Conservation (phyloP, 345 rosid species). For the Orychophragmus violaceus region DNA sequence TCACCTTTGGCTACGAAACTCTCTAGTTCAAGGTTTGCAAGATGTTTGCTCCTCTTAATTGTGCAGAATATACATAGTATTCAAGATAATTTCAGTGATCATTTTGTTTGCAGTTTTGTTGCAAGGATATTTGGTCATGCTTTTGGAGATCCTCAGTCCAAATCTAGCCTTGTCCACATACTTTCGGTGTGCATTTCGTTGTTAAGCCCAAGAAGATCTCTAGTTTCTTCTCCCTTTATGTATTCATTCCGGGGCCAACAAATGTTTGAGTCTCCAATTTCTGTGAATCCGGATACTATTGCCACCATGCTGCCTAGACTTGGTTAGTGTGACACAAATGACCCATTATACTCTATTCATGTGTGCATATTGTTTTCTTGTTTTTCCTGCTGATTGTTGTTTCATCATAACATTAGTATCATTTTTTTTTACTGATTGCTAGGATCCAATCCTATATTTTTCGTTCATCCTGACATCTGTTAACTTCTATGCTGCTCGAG, state of each 20-base stretch:
- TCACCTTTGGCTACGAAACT: conserved; percentile 89
- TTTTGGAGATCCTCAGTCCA: conserved; percentile 79
- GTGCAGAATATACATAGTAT: neutral
- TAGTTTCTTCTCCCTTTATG: conserved; percentile 68
- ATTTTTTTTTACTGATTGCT: neutral
- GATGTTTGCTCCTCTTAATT: neutral
- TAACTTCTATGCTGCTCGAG: neutral
- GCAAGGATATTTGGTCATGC: conserved; percentile 92
- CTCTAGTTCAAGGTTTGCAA: conserved; percentile 72
- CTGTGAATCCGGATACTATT: conserved; percentile 82
- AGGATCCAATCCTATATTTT: neutral
- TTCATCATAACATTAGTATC: neutral
- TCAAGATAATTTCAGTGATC: conserved; percentile 1
- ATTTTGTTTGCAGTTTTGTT: conserved; percentile 60
- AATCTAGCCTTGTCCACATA: conserved; percentile 87
- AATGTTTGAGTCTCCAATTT: conserved; percentile 70
- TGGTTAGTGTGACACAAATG: conserved; percentile 46
- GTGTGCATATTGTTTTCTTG: neutral
- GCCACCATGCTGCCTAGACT: conserved; percentile 92
- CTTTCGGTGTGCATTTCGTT: conserved; percentile 97
- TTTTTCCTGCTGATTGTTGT: neutral
- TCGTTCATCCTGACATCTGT: neutral
- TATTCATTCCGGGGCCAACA: conserved; percentile 81
- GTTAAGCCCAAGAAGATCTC: conserved; percentile 86
- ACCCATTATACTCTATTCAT: conserved; percentile 1